Percentiles rank a stretch among this genome's conserved stretches.
phyloP scores from a whole-genome alignment of 768 basidiomycete genomes.

The Suillus lakei region DNA sequence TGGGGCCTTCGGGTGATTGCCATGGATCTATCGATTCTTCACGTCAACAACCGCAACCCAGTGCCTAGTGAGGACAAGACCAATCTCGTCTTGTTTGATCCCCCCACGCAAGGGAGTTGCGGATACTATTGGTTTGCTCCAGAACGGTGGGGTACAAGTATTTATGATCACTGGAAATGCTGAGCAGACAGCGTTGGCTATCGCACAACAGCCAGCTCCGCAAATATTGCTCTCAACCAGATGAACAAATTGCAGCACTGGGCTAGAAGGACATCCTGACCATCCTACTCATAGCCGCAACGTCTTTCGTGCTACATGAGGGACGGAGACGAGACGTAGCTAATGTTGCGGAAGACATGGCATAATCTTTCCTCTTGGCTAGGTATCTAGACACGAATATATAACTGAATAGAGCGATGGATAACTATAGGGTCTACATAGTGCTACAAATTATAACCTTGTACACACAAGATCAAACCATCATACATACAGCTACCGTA shows the following conservation, averaged over 20 bases:
- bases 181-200: constrained; percentile 87
- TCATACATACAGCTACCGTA: not conserved
- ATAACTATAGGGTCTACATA: constrained; percentile 7
- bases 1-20: constrained; percentile 87
- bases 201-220: constrained; percentile 63
- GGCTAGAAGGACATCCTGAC: constrained; percentile 67
- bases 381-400: not conserved
- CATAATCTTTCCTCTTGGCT: constrained; percentile 36
- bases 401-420: not conserved
- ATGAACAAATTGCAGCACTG: constrained; percentile 83
- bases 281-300: constrained; percentile 67
- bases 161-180: constrained; percentile 99
- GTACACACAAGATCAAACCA: not conserved
- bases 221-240: constrained; percentile 70
- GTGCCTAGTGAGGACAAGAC: constrained; percentile 40
- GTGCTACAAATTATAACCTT: constrained; percentile 11
- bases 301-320: constrained; percentile 78
- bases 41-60: constrained; percentile 25
- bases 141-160: constrained; percentile 92
- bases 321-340: constrained; percentile 62
- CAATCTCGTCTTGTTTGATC: constrained; percentile 86
- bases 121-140: constrained; percentile 81
- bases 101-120: constrained; percentile 92
- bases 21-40: constrained; percentile 62
- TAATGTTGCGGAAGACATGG: constrained; percentile 62